phyloP scores from a whole-genome alignment of 75 land plant species.

The Ceratopteris richardii region DNA sequence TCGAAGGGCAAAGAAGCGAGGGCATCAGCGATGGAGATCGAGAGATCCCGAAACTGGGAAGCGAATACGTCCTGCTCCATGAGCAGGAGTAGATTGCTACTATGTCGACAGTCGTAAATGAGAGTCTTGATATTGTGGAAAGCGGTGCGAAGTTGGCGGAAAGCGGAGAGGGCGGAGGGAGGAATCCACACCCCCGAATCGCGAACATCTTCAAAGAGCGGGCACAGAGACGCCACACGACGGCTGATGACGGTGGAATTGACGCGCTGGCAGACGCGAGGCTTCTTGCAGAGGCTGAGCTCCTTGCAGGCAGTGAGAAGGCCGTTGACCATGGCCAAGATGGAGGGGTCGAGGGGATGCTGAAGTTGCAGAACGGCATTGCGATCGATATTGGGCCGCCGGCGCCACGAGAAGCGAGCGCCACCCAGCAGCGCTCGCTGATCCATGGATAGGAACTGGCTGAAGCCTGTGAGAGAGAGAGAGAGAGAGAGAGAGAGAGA shows the following conservation, averaged over 20 bases:
- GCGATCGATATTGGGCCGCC: background rate
- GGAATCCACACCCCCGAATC: constrained; percentile 18
- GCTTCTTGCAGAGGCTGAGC: constrained; percentile 6
- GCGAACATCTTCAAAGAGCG: constrained; percentile 39
- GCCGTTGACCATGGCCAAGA: background rate
- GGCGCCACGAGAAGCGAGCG: constrained; percentile 1
- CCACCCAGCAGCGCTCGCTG: too few species aligned
- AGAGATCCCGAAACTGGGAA: constrained; percentile 44
- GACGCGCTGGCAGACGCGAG: constrained; percentile 21
- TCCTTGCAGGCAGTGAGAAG: background rate
- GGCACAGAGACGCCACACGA: constrained; percentile 30
- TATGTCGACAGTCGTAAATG: constrained; percentile 38
- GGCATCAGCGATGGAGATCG: constrained; percentile 35
- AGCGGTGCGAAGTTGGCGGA: constrained; percentile 39
- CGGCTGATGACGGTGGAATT: constrained; percentile 34
- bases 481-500: too few species aligned
- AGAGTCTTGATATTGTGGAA: constrained; percentile 30
- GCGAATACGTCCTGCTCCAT: constrained; percentile 35
- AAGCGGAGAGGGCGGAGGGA: constrained; percentile 35
- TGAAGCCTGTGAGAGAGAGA: too few species aligned
- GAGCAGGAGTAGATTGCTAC: constrained; percentile 47
- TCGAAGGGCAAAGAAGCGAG: constrained; percentile 55
- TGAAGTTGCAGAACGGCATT: background rate
- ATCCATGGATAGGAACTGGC: too few species aligned
- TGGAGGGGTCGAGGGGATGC: background rate